Evolutionary conservation across 345 rosid species (phyloP), one percentile per base, ranked within the genome.

Genomic region (Trapa incisa): DNA sequence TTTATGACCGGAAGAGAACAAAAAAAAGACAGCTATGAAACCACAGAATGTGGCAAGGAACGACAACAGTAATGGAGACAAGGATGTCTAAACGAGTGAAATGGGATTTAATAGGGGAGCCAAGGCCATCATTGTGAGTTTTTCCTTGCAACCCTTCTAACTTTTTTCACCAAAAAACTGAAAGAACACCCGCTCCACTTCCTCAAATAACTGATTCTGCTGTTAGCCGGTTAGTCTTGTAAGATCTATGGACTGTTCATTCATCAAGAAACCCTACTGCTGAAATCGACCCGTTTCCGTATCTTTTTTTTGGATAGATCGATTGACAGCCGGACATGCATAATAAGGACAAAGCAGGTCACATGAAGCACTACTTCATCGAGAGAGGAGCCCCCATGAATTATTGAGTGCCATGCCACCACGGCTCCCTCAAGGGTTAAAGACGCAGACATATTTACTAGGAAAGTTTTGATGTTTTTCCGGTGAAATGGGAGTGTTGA

Each of bases 41-140:
- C 6, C 35, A 64, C 47, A 38, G 47, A 37, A 37, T 64, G 45
- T 64, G 45, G 66, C 47, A 4, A 15, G 36, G 32, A 32, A 38
- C 13, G 41, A 62, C 41, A 62, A 62, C 22, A 37, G 65, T 62
- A 29, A 52, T 52, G 35, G n/a, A 54, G 60, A 54, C 60, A 54
- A 54, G 54, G n/a, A 50, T 50, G 54, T 50, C 5, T 50, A 1
- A 50, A 50, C 17, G 54, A 5, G 17, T 50, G 54, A 50, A 22
- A 50, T 14, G 22, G 12, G 5, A 50, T n/a, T 50, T 50, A 45
- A 13, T 3, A 50, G 29, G 29, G 29, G 0, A 22, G 29, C 29
- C 29, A 22, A 22, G 29, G 54, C n/a, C 54, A 50, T 50, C 48
- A 22, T 13, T 50, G 54, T 50, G 54, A 50, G 54, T 50, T 50